phyloP scores from a whole-genome alignment of 768 basidiomycete genomes.

The Podaxis sp. region DNA sequence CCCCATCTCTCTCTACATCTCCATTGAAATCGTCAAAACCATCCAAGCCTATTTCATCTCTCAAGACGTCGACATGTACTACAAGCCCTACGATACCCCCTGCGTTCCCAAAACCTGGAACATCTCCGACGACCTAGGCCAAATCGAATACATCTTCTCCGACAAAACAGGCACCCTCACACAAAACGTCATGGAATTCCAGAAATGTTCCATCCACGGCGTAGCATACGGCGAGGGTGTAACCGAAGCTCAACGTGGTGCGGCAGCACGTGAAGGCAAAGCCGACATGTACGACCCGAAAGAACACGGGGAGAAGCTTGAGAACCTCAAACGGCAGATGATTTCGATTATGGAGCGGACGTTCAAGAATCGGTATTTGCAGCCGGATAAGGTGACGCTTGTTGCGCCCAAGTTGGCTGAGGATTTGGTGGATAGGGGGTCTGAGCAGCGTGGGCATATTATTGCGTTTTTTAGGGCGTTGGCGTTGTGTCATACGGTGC shows the following conservation, averaged over 20 bases:
- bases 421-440: slow-evolving; percentile 60
- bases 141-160: slow-evolving; percentile 89
- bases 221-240: slow-evolving; percentile 88
- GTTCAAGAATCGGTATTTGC: slow-evolving; percentile 88
- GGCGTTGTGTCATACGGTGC: slow-evolving; percentile 90
- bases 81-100: slow-evolving; percentile 76
- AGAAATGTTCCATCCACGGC: slow-evolving; percentile 87
- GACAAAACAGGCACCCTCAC: slow-evolving; percentile 98
- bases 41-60: slow-evolving; percentile 97
- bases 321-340: slow-evolving; percentile 71
- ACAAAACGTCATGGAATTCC: slow-evolving; percentile 98
- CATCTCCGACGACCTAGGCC: slow-evolving; percentile 96
- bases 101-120: slow-evolving; percentile 98
- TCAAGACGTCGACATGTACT: slow-evolving; percentile 96
- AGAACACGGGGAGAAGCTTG: slow-evolving; percentile 67
- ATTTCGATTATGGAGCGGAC: slow-evolving; percentile 62
- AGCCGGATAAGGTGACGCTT: slow-evolving; percentile 77
- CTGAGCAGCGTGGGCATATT: slow-evolving; percentile 60
- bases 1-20: slow-evolving; percentile 93
- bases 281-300: slow-evolving; percentile 60
- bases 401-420: slow-evolving; percentile 82
- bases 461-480: slow-evolving; percentile 91
- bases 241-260: slow-evolving; percentile 93
- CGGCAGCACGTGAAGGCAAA: slow-evolving; percentile 77
- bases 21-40: slow-evolving; percentile 97